A percentile compares a stretch with the other conserved stretches of the same genome.
phyloP scores from a whole-genome alignment of 495 filamentous ascomycete species.

The Penicillium paradoxum region DNA sequence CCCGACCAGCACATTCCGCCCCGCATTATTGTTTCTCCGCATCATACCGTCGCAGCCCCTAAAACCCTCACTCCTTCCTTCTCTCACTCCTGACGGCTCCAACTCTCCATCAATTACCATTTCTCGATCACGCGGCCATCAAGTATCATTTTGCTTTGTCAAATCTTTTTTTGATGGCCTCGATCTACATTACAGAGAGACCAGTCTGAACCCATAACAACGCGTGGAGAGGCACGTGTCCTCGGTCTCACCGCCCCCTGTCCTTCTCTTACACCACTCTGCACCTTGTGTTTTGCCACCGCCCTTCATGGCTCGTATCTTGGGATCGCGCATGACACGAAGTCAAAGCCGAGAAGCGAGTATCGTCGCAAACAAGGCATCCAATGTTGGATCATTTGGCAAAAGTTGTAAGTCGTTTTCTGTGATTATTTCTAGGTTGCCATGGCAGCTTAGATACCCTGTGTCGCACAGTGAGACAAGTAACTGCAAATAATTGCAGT shows the following conservation, averaged over 20 bases:
- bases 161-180: neutral
- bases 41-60: neutral
- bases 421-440: neutral
- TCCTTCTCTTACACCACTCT: no score
- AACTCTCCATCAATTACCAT: neutral
- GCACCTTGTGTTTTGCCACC: neutral
- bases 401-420: neutral
- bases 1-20: neutral
- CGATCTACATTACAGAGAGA: neutral
- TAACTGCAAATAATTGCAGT: neutral
- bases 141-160: no score
- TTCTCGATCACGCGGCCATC: no score
- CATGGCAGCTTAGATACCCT: no score
- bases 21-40: no score
- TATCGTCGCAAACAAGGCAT: neutral
- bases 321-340: constrained; percentile 17
- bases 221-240: neutral
- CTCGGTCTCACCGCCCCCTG: neutral
- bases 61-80: constrained; percentile 1
- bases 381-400: neutral
- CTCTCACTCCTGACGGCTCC: neutral
- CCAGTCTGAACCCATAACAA: neutral
- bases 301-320: constrained; percentile 17
- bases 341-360: constrained; percentile 24
- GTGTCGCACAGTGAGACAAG: neutral